phyloP scores from a whole-genome alignment of 768 basidiomycete species.

The Boletus reticuloceps region DNA sequence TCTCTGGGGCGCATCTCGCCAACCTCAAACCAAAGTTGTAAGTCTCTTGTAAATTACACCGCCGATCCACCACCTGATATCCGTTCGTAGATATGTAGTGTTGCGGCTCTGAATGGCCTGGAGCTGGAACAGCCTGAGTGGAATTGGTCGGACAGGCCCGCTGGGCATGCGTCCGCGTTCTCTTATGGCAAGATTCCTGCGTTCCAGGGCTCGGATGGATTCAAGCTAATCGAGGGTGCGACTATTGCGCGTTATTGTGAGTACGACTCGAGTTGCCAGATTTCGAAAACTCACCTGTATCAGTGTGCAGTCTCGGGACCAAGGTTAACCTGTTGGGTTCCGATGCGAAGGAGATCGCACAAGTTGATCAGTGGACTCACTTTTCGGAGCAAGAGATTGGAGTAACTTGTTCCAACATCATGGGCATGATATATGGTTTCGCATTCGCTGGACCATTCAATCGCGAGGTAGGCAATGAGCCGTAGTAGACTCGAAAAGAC shows the following conservation, averaged over 20 bases:
- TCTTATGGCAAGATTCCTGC: no score
- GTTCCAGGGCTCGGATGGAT: constrained; percentile 7
- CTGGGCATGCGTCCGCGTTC: no score
- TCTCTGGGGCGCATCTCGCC: no score
- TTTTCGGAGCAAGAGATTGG: constrained; percentile 19
- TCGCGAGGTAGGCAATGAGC: constrained; percentile 6
- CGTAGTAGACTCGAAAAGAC: no score
- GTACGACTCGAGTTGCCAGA: background rate
- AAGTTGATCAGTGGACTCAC: constrained; percentile 22
- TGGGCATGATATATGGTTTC: background rate
- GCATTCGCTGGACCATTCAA: background rate
- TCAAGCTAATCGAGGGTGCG: background rate
- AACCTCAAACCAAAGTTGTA: no score
- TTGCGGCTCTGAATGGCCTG: no score
- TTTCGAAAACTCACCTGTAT: no score
- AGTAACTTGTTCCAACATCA: background rate
- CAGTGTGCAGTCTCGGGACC: constrained; percentile 12
- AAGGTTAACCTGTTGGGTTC: constrained; percentile 12
- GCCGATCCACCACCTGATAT: no score
- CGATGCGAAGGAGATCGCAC: constrained; percentile 2
- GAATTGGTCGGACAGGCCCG: no score
- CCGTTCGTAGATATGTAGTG: no score
- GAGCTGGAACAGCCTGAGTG: no score
- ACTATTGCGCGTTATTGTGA: constrained; percentile 9
- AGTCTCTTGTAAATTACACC: no score